Evolutionary conservation across 139 green algal genomes (phyloP).

Genomic region (Pleodorina starrii): DNA sequence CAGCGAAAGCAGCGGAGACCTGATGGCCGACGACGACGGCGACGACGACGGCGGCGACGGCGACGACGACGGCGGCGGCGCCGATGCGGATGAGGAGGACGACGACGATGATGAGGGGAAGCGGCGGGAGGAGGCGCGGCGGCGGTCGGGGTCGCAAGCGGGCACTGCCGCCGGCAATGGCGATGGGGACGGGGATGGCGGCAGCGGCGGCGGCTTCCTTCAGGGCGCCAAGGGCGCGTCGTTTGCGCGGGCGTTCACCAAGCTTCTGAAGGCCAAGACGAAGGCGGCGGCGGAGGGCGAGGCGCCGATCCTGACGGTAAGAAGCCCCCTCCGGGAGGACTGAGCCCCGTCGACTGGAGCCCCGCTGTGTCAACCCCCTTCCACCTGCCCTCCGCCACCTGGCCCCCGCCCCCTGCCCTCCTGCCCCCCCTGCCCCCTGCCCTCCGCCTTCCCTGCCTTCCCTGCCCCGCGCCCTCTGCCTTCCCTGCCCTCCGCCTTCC

Average conservation of each 20-base stretch:
- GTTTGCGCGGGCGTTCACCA: conserved; percentile 84
- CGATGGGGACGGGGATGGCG: conserved; percentile 1
- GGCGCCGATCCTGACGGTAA: conserved; percentile 60
- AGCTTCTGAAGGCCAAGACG: conserved; percentile 69
- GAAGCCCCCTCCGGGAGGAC: too few species aligned
- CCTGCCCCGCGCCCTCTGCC: too few species aligned
- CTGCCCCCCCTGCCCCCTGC: too few species aligned
- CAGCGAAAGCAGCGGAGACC: background rate
- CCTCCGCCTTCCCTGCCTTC: too few species aligned
- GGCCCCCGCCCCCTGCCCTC: too few species aligned
- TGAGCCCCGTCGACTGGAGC: too few species aligned
- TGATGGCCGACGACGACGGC: conserved; percentile 45
- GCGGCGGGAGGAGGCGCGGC: conserved; percentile 16
- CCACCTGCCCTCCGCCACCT: too few species aligned
- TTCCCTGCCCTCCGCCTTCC: too few species aligned
- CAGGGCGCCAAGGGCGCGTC: conserved; percentile 74
- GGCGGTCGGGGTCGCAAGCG: conserved; percentile 24
- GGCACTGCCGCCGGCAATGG: conserved; percentile 5
- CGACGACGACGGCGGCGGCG: conserved; percentile 43
- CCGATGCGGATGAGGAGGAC: conserved; percentile 36
- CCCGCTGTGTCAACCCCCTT: too few species aligned
- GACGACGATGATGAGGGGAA: conserved; percentile 33
- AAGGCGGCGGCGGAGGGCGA: conserved; percentile 34
- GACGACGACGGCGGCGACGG: conserved; percentile 30
- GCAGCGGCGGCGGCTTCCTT: conserved; percentile 53